These are phyloP conservation scores for Mucor ambiguus DNA, from an alignment of 371 early-diverging fungal genomes.

Conservation along the genomic window DNA sequence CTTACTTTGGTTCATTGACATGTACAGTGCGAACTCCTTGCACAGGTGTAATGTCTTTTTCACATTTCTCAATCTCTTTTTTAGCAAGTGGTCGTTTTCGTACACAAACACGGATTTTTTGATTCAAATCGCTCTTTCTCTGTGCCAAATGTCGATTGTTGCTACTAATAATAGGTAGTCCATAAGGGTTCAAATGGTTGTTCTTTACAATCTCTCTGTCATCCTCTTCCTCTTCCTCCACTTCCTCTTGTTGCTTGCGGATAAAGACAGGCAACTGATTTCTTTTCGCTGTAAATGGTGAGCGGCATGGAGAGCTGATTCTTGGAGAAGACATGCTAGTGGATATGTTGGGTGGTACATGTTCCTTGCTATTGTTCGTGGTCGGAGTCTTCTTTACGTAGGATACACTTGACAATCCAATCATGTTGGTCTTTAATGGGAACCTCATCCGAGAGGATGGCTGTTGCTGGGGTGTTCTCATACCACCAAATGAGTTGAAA, in stretches of 20 bases:
- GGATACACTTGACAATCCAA: slow-evolving; percentile 20
- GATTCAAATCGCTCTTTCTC: slow-evolving; percentile 49
- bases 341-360: slow-evolving; percentile 15
- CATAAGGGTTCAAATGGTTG: slow-evolving; percentile 7
- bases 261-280: slow-evolving; percentile 6
- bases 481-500: neutral
- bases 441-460: slow-evolving; percentile 1
- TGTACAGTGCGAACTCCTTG: slow-evolving; percentile 64
- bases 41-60: slow-evolving; percentile 78
- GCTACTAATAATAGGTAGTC: slow-evolving; percentile 7
- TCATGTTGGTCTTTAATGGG: slow-evolving; percentile 11
- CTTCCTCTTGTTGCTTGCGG: slow-evolving; percentile 7
- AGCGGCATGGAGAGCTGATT: slow-evolving; percentile 14
- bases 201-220: slow-evolving; percentile 13
- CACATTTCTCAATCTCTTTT: slow-evolving; percentile 74
- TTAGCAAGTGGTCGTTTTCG: slow-evolving; percentile 89
- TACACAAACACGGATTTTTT: slow-evolving; percentile 92
- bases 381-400: slow-evolving; percentile 17
- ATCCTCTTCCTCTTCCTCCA: slow-evolving; percentile 15
- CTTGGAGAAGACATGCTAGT: slow-evolving; percentile 23
- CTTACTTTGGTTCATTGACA: slow-evolving; percentile 87
- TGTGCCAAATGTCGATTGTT: slow-evolving; percentile 5
- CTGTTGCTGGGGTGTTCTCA: neutral
- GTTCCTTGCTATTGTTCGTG: neutral
- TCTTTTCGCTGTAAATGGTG: slow-evolving; percentile 14